These are phyloP conservation scores for Fonsecaea erecta DNA, from an alignment of 2,329 filamentous ascomycete genomes.

Conservation along the genomic window DNA sequence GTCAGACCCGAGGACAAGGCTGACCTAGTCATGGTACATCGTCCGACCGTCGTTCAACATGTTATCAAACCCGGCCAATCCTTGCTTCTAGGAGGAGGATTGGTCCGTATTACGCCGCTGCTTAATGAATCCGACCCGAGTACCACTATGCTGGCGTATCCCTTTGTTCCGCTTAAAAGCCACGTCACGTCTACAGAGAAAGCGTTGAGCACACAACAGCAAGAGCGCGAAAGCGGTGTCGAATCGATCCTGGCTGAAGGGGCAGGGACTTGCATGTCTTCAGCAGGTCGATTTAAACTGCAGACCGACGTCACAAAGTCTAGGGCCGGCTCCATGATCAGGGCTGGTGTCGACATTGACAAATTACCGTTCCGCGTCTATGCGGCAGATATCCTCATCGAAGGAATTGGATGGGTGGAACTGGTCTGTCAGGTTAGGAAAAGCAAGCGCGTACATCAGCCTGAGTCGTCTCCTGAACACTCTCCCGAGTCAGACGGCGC, in stretches of 20 bases:
- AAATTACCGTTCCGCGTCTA: slow-evolving; percentile 77
- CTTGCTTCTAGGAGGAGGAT: slow-evolving; percentile 79
- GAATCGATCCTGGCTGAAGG: slow-evolving; percentile 51
- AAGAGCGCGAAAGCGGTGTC: slow-evolving; percentile 66
- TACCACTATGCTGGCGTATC: slow-evolving; percentile 73
- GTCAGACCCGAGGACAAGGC: slow-evolving; percentile 69
- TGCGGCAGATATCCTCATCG: slow-evolving; percentile 82
- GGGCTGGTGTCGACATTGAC: slow-evolving; percentile 58
- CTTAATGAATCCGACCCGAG: slow-evolving; percentile 32
- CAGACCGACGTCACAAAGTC: slow-evolving; percentile 81
- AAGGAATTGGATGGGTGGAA: slow-evolving; percentile 93
- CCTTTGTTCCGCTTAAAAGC: slow-evolving; percentile 77
- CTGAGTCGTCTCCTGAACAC: slow-evolving; percentile 4
- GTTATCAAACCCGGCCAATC: slow-evolving; percentile 77
- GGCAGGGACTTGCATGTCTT: slow-evolving; percentile 61
- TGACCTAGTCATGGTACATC: slow-evolving; percentile 76
- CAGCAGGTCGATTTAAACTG: slow-evolving; percentile 76
- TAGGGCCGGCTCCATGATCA: slow-evolving; percentile 75
- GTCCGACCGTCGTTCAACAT: slow-evolving; percentile 73
- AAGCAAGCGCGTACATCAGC: slow-evolving; percentile 17
- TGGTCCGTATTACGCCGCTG: slow-evolving; percentile 83
- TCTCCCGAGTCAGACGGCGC: neutral
- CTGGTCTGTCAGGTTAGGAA: slow-evolving; percentile 78
- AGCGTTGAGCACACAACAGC: slow-evolving; percentile 72
- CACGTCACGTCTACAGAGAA: slow-evolving; percentile 83